Base-by-base conservation (phyloP, 2,329 filamentous ascomycete species). In the Stemphylium lycopersici region DNA sequence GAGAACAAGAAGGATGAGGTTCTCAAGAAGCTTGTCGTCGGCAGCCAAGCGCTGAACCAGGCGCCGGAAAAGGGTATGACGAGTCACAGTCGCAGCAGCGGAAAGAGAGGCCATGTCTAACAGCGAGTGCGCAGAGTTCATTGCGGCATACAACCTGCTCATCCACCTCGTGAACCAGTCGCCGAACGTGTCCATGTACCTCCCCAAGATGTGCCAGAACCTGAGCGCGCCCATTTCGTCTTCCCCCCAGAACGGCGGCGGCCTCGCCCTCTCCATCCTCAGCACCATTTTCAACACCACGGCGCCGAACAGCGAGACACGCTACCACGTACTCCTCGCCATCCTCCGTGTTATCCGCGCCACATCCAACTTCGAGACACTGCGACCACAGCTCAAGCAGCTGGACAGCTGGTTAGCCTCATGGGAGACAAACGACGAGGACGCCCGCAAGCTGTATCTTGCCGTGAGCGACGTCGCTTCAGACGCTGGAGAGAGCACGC, bases 271-370 rank as follows among this genome's bases (percentile, higher is more conserved):
- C 67, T 92, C 91, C 65, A 90, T 95, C 67, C 86, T 99, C 66
- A 92, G 91, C 73, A 97, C 93, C 68, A 87, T 99, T 72, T 99
- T 98, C 88, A 99, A 99, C 84, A 89, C 96, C 85, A 98, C 65
- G 80, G 87, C 65, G 80, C 87, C 58, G 11, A 64, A 46, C 82
- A 87, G 70, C 89, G 88, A 91, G 50, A 85, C 90, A 72, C 88
- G 95, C 58, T 96, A 89, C 79, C 90, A 96, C 74, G 91, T 99
- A 56, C 90, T 99, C 71, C 84, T 95, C 76, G 87, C 92, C 70
- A 92, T 97, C 67, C 80, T 98, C 61, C 88, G 88, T 67, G 90
- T 97, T 68, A 86, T 97, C 76, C 89, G 84, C 71, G 86, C 91
- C 58, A 79, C 72, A 51, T 75, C 74, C 26, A 80, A 79, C 76